phyloP scores from a whole-genome alignment of 164 flowering plant species.

The Malania oleifera region DNA sequence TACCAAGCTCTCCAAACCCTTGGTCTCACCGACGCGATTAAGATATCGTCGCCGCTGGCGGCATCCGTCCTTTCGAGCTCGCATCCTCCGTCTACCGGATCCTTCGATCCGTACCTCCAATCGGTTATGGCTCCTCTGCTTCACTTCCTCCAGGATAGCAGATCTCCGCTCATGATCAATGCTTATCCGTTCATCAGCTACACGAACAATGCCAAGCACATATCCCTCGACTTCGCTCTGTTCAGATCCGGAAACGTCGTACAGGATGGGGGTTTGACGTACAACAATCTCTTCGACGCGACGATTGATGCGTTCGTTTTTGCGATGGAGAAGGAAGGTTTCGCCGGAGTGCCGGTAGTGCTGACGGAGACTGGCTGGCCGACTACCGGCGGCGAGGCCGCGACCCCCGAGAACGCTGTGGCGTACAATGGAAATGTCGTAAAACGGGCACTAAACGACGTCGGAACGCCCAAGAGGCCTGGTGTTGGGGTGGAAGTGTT shows the following conservation, averaged over 20 bases:
- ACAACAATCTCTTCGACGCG: conserved; percentile 35
- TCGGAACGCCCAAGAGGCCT: conserved; percentile 46
- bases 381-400: conserved; percentile 29
- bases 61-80: conserved; percentile 30
- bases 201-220: conserved; percentile 9
- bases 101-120: conserved; percentile 23
- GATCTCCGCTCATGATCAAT: conserved; percentile 39
- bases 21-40: conserved; percentile 22
- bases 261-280: conserved; percentile 19
- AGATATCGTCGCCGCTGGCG: conserved; percentile 41
- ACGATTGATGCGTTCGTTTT: conserved; percentile 32
- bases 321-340: conserved; percentile 44
- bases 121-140: conserved; percentile 23
- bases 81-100: conserved; percentile 41
- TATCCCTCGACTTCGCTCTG: conserved; percentile 33
- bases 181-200: conserved; percentile 46
- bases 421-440: conserved; percentile 35
- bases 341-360: conserved; percentile 22
- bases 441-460: conserved; percentile 14
- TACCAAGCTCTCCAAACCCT: conserved; percentile 32
- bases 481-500: conserved; percentile 33
- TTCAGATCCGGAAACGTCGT: conserved; percentile 15
- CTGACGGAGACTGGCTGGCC: conserved; percentile 55
- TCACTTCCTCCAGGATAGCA: conserved; percentile 21
- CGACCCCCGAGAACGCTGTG: conserved; percentile 34